A percentile compares a stretch with the other conserved stretches of the same genome.
phyloP scores from a whole-genome alignment of 2,329 filamentous ascomycete species.

The Fusarium beomiforme region DNA sequence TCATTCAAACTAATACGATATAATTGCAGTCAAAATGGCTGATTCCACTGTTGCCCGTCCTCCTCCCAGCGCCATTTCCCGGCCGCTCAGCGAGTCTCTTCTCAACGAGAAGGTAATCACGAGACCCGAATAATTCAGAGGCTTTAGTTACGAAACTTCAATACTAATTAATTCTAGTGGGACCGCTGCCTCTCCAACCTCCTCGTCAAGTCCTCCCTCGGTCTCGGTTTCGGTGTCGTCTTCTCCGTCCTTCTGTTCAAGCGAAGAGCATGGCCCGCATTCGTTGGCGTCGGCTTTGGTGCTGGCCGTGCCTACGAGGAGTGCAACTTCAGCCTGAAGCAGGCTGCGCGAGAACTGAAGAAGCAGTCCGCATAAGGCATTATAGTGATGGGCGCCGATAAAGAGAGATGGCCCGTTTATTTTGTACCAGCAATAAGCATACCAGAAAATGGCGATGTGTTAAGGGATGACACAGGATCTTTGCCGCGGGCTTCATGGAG shows the following conservation, averaged over 20 bases:
- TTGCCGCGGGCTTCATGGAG: conserved; percentile 35
- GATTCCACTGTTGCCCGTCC: conserved; percentile 59
- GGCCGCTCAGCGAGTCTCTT: conserved; percentile 96
- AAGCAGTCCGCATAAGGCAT: conserved; percentile 55
- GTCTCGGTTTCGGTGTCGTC: conserved; percentile 96
- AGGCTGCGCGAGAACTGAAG: conserved; percentile 67
- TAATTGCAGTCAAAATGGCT: conserved; percentile 57
- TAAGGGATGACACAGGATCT: conserved; percentile 31
- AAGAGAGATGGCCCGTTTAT: conserved; percentile 20
- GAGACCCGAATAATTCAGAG: background rate
- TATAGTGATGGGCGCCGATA: background rate
- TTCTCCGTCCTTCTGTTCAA: conserved; percentile 99
- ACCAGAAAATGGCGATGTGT: conserved; percentile 40
- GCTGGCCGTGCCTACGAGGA: conserved; percentile 98
- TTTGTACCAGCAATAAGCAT: conserved; percentile 37
- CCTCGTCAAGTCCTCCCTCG: conserved; percentile 95
- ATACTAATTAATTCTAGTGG: conserved; percentile 71
- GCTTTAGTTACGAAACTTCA: background rate
- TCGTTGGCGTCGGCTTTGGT: conserved; percentile 92
- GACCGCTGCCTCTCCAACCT: conserved; percentile 98
- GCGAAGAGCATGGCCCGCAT: conserved; percentile 97
- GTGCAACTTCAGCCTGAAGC: conserved; percentile 84
- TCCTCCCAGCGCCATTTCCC: conserved; percentile 72
- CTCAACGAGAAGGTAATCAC: conserved; percentile 94
- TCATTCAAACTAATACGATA: conserved; percentile 37